A percentile compares a stretch with the other conserved stretches of the same genome.
phyloP scores from a whole-genome alignment of 139 green algal species.

The Chlorella vulgaris region DNA sequence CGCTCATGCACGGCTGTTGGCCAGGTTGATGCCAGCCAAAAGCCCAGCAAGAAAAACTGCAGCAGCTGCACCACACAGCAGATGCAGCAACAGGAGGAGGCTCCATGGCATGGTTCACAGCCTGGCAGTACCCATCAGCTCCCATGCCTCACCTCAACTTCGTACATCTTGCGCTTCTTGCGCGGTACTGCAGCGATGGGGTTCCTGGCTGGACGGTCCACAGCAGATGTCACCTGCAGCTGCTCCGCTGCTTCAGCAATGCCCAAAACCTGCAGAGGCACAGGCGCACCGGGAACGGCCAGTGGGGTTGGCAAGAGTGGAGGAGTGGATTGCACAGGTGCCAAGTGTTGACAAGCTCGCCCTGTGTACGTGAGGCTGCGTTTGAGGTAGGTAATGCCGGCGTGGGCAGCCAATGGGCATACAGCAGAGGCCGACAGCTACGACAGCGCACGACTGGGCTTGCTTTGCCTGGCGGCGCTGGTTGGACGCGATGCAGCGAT shows the following conservation, averaged over 20 bases:
- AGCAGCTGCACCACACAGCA: slow-evolving; percentile 10
- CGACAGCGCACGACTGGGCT: neutral
- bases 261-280: slow-evolving; percentile 49
- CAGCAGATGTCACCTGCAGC: neutral
- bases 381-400: no score
- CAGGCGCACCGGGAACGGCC: no score
- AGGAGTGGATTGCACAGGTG: neutral
- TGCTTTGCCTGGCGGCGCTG: neutral
- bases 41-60: neutral
- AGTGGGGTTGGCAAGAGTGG: no score
- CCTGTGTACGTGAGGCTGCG: no score
- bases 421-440: neutral
- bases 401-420: no score
- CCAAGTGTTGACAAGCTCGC: no score
- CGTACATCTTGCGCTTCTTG: slow-evolving; percentile 43
- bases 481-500: neutral
- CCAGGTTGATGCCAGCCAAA: neutral
- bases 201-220: neutral
- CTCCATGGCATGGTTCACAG: slow-evolving; percentile 4
- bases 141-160: neutral
- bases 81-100: no score
- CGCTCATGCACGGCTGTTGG: no score
- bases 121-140: slow-evolving; percentile 6
- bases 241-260: slow-evolving; percentile 17
- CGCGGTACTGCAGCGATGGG: neutral